Evolutionary conservation across 2,329 filamentous ascomycete genomes (phyloP).

Genomic region (Diaporthe sp.): DNA sequence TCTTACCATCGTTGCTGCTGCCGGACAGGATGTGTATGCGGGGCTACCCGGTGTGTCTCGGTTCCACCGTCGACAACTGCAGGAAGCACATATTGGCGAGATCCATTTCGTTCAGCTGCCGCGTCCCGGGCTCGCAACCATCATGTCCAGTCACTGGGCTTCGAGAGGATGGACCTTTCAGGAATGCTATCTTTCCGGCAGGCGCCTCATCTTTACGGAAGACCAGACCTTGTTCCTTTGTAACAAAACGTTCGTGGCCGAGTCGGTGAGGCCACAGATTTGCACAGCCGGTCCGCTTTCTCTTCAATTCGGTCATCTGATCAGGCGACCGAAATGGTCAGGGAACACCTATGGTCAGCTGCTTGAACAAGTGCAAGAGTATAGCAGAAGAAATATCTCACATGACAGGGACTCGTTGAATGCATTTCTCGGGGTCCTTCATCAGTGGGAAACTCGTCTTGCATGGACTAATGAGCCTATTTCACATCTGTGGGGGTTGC

Average conservation of each 20-base stretch:
- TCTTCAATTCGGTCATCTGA: not conserved
- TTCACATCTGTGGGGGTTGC: not conserved
- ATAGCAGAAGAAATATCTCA: not conserved
- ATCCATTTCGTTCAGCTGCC: not conserved
- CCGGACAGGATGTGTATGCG: not conserved
- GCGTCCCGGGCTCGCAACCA: not conserved
- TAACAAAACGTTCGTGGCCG: not conserved
- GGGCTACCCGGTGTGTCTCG: not conserved
- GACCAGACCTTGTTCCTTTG: not conserved
- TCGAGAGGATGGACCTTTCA: not conserved
- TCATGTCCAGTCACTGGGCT: not conserved
- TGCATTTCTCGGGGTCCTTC: not conserved
- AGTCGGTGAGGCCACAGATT: not conserved
- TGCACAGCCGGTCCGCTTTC: not conserved
- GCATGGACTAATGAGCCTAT: not conserved
- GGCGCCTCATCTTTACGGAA: not conserved
- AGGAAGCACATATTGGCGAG: not conserved
- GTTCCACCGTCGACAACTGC: not conserved
- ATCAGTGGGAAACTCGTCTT: not conserved
- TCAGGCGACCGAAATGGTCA: not conserved
- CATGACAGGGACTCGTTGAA: not conserved
- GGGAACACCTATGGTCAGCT: not conserved
- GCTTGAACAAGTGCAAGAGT: not conserved
- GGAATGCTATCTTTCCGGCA: not conserved
- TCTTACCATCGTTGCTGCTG: not conserved